Percentiles rank a stretch among this genome's conserved stretches.
These are phyloP conservation scores for Mycena amicta DNA, from an alignment of 768 basidiomycete species.

Conservation along the genomic window DNA sequence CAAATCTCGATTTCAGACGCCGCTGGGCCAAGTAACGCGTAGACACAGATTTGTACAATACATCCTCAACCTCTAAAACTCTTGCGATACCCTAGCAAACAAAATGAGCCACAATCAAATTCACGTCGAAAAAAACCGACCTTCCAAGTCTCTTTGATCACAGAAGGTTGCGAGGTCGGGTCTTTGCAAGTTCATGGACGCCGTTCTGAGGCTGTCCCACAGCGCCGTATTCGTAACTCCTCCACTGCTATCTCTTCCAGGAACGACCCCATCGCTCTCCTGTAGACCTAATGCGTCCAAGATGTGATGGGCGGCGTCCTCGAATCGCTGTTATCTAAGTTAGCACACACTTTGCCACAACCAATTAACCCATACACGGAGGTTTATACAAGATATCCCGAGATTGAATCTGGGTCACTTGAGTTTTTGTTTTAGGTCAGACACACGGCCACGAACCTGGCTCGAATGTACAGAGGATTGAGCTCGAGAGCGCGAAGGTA, in stretches of 20 bases:
- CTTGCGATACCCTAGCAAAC: constrained; percentile 32
- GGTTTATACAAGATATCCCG: constrained; percentile 89
- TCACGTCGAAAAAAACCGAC: constrained; percentile 29
- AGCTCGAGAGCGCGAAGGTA: constrained; percentile 85
- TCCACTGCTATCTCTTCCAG: constrained; percentile 51
- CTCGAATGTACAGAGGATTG: constrained; percentile 89
- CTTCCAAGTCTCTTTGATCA: constrained; percentile 70
- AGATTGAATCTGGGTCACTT: too few relatives aligned
- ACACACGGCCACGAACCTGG: too few relatives aligned
- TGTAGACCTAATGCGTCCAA: constrained; percentile 89
- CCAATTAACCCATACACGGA: constrained; percentile 55
- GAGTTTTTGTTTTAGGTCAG: too few relatives aligned
- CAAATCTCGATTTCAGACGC: neutral
- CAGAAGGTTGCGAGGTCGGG: constrained; percentile 77
- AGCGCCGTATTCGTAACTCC: constrained; percentile 77
- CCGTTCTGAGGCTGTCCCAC: constrained; percentile 88
- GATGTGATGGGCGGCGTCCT: constrained; percentile 85
- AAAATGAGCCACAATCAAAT: neutral
- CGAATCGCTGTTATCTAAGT: constrained; percentile 59
- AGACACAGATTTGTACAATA: neutral
- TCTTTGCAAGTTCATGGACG: constrained; percentile 79
- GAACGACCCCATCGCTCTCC: constrained; percentile 71
- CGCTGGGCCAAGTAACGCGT: constrained; percentile 3
- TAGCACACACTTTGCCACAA: constrained; percentile 8
- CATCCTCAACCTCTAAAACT: constrained; percentile 27